Percentiles rank a stretch among this genome's conserved stretches.
Conservation (phyloP, 352 stramenopile genomes). For the Pythium biforme region DNA sequence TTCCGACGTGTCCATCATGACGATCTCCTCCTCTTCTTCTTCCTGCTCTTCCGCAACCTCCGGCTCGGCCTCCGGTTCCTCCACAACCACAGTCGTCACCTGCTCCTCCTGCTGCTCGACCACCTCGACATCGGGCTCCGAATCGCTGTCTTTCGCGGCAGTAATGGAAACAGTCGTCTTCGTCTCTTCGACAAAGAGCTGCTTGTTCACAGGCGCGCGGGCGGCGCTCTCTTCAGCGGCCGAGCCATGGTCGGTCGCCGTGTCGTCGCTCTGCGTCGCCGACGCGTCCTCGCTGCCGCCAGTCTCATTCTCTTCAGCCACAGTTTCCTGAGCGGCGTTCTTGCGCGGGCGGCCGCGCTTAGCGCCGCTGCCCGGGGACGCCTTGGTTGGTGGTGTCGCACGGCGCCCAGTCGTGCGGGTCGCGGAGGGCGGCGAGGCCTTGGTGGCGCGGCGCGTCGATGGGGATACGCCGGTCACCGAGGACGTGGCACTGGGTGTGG, state of each 20-base stretch:
- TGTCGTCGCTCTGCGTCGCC: constrained; percentile 25
- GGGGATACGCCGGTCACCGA: not conserved
- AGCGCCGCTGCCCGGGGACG: constrained; percentile 7
- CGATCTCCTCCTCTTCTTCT: not conserved
- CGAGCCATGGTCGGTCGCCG: constrained; percentile 3
- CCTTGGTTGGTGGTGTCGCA: not conserved
- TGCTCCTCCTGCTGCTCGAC: not conserved
- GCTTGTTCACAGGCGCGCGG: constrained; percentile 16
- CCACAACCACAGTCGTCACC: not conserved
- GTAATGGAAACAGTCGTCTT: constrained; percentile 1
- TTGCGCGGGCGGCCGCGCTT: constrained; percentile 22
- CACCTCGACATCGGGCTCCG: constrained; percentile 1
- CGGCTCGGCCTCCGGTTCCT: not conserved
- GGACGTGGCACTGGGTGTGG: constrained; percentile 19
- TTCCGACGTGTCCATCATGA: constrained; percentile 4
- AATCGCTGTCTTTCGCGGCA: constrained; percentile 3
- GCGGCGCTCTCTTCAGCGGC: not conserved
- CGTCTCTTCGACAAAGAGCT: constrained; percentile 23
- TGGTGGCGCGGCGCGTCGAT: constrained; percentile 13
- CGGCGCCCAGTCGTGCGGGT: not conserved
- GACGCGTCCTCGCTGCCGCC: constrained; percentile 14
- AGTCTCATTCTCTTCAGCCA: not conserved
- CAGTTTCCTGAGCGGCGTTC: not conserved
- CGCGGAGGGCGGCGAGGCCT: constrained; percentile 19
- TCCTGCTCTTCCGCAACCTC: constrained; percentile 1